Percentiles rank a stretch among this genome's conserved stretches.
These are phyloP conservation scores for Arabis alpina DNA, from an alignment of 345 rosid genomes.

Conservation along the genomic window DNA sequence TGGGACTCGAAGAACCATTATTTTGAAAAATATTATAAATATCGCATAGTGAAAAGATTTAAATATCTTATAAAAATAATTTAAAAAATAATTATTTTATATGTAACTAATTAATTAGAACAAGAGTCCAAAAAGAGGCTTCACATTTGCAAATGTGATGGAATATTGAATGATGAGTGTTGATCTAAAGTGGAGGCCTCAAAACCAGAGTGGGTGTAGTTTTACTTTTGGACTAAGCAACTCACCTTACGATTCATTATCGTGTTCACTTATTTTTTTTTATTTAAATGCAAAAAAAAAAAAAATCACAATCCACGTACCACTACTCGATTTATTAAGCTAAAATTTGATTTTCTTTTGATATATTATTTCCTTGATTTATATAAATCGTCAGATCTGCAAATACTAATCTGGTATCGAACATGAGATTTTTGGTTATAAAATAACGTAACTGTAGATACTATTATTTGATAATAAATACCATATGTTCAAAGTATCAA, in stretches of 20 bases:
- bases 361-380: no score
- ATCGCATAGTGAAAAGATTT: no score
- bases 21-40: no score
- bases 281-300: background rate
- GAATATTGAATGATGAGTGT: background rate
- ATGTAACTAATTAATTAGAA: background rate
- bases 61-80: no score
- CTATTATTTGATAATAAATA: background rate
- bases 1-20: no score
- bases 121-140: slow-evolving; percentile 23
- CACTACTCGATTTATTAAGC: no score
- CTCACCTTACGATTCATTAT: background rate
- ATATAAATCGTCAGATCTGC: background rate
- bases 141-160: background rate
- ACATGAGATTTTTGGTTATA: background rate
- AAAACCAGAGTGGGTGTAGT: slow-evolving; percentile 21
- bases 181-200: slow-evolving; percentile 9
- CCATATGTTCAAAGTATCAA: background rate
- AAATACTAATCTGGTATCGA: background rate
- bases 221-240: slow-evolving; percentile 29
- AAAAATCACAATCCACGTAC: background rate
- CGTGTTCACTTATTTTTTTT: background rate
- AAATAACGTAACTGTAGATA: background rate
- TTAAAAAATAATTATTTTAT: no score
- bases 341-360: no score